Base-by-base conservation (phyloP, 345 rosid genomes). In the Rhizophora apiculata region DNA sequence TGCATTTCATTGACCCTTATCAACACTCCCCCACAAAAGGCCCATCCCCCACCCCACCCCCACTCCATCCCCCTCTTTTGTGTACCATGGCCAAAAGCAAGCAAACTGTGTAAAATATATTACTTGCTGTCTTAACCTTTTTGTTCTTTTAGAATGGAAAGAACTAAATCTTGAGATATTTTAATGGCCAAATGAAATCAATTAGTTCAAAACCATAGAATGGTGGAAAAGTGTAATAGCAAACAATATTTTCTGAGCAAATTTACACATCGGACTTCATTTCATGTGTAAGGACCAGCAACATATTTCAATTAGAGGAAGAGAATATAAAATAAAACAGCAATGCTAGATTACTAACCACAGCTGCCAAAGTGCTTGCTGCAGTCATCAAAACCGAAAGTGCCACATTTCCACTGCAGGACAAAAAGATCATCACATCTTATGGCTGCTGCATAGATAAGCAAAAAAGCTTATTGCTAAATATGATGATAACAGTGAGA, bases 321-420 rank as follows among this genome's bases (percentile, higher is more conserved):
- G 66, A 62, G 60, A 52, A 72, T 9, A 76, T 16, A 22, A 64
- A 7, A 63, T 34, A 68, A 60, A 19, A 67, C 4, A 62, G 18
- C n/a, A 70, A 26, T 18, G 52, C 32, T 48, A 36, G 70, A 67
- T 58, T 64, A 82, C 98, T 48, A 60, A 94, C 97, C 95, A 85
- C 98, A 72, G 97, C 92, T 72, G 91, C 70, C 52, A 93, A 52
- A 65, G 98, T 93, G 86, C 97, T 91, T 49, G 92, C 76, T 31
- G 96, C 96, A 29, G 98, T 93, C 97, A 91, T 91, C 83, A 94
- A 73, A 67, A 94, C 93, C 21, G 97, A 94, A 56, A 91, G 85
- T 27, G 96, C 97, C 20, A 93, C 94, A 83, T 93, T 93, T 62
- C 96, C 97, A 60, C 97, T 91, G 85, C 66, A 73, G 76, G 62